Evolutionary conservation across 1,284 basidiomycete species (phyloP).

Genomic region (Clitocybe nebularis): DNA sequence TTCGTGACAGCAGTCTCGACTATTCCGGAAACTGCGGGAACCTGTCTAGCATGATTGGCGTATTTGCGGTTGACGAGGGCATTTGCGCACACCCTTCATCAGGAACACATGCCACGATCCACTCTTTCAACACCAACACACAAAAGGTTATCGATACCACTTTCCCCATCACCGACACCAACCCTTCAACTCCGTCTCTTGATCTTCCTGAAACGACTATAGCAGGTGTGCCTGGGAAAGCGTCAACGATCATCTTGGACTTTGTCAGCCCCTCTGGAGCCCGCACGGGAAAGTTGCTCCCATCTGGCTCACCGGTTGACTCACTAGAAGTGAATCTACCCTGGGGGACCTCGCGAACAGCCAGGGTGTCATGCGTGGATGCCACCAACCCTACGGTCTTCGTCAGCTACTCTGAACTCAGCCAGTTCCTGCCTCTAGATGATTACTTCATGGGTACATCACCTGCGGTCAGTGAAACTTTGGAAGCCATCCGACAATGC

Average conservation of each 20-base stretch:
- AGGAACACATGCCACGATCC: conserved; percentile 37
- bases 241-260: conserved; percentile 62
- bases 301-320: conserved; percentile 52
- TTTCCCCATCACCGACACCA: conserved; percentile 42
- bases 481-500: conserved; percentile 53
- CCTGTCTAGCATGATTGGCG: conserved; percentile 62
- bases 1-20: conserved; percentile 55
- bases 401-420: conserved; percentile 43
- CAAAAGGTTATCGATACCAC: conserved; percentile 63
- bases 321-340: conserved; percentile 30
- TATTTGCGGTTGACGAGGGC: conserved; percentile 61
- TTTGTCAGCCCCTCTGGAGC: conserved; percentile 67
- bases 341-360: conserved; percentile 11
- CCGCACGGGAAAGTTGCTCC: conserved; percentile 66
- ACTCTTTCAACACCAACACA: conserved; percentile 67
- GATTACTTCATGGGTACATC: conserved; percentile 27
- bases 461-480: conserved; percentile 28
- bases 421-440: conserved; percentile 30
- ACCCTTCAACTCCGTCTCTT: conserved; percentile 35
- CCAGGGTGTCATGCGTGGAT: conserved; percentile 58
- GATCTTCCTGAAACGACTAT: conserved; percentile 47
- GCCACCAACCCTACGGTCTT: conserved; percentile 75
- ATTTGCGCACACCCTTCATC: conserved; percentile 34
- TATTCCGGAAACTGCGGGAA: conserved; percentile 71
- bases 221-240: conserved; percentile 64